Conservation (phyloP, 306 rosid genomes). For the Alnus glutinosa region DNA sequence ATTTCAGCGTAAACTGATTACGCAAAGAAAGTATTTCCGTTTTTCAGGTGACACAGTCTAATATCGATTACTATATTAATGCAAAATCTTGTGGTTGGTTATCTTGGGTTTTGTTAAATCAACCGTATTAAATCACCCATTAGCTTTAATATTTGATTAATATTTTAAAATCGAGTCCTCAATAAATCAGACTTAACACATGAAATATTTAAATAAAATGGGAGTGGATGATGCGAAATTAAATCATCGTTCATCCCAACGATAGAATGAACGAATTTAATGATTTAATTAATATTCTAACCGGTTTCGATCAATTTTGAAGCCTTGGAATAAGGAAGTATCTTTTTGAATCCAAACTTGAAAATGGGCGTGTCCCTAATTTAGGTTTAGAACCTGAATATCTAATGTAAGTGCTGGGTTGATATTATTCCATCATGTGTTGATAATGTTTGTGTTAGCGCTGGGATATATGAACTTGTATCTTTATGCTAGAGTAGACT, state of each 20-base stretch:
- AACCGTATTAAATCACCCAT: too few species aligned
- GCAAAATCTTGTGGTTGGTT: background rate
- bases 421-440: background rate
- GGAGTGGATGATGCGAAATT: too few species aligned
- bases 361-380: background rate
- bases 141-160: too few species aligned
- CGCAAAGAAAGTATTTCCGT: slow-evolving; percentile 25
- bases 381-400: background rate
- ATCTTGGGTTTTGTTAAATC: background rate
- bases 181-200: too few species aligned
- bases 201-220: too few species aligned
- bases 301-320: background rate
- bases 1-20: slow-evolving; percentile 16
- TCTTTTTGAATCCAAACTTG: background rate
- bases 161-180: too few species aligned
- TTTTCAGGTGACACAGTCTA: slow-evolving; percentile 37
- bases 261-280: too few species aligned
- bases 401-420: background rate
- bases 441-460: background rate
- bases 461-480: background rate
- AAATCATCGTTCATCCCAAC: too few species aligned
- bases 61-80: background rate
- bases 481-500: background rate
- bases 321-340: background rate
- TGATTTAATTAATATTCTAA: too few species aligned